These are phyloP conservation scores for Mangifera indica DNA, from an alignment of 345 rosid species.

Conservation along the genomic window DNA sequence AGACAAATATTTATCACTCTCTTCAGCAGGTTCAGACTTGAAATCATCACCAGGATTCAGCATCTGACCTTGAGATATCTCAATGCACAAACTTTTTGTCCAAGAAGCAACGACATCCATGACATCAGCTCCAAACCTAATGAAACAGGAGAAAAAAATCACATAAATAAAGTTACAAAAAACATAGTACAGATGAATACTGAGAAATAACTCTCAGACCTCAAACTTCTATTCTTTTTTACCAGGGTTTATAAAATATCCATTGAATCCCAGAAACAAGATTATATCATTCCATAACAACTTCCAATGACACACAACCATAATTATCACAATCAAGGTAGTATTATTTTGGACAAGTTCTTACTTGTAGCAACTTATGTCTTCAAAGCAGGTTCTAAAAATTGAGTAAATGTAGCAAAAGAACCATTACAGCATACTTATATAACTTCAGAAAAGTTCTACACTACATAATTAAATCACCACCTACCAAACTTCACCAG, in stretches of 20 bases:
- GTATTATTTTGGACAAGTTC: background rate
- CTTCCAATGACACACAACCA: background rate
- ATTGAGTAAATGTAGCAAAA: no score
- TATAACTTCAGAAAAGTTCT: background rate
- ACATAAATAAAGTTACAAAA: background rate
- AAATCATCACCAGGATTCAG: constrained; percentile 41
- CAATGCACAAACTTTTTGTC: constrained; percentile 76
- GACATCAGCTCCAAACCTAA: constrained; percentile 93
- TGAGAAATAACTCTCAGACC: background rate
- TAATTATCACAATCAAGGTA: background rate
- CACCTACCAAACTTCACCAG: constrained; percentile 89
- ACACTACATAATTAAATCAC: background rate
- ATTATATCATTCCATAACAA: no score
- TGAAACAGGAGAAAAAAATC: constrained; percentile 11
- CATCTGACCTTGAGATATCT: constrained; percentile 49
- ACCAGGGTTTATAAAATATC: background rate
- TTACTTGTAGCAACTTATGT: background rate
- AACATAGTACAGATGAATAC: background rate
- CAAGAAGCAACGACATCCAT: constrained; percentile 89
- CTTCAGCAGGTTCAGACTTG: constrained; percentile 48
- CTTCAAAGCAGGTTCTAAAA: background rate
- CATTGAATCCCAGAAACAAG: background rate
- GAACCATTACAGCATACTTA: no score
- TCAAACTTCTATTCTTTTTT: background rate
- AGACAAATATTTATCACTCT: constrained; percentile 57